Percentiles rank a stretch among this genome's conserved stretches.
Conservation (phyloP, 2,329 filamentous ascomycete species). For the Waltergamsia citrina region DNA sequence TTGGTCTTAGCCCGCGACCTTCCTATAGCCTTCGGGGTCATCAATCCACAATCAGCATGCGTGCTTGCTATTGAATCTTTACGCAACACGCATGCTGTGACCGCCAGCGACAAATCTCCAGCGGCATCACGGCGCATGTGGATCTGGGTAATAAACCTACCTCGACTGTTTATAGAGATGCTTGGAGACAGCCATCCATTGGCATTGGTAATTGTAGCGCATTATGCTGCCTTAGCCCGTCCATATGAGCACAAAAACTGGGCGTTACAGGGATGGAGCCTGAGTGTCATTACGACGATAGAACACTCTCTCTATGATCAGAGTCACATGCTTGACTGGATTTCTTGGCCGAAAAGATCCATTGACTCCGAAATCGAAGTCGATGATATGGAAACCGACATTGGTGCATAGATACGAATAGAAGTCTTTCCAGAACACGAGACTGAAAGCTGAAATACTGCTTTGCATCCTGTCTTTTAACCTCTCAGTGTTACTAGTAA, state of each 20-base stretch:
- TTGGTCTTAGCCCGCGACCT: conserved; percentile 7
- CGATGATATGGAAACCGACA: too few relatives aligned
- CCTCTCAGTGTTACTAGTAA: too few relatives aligned
- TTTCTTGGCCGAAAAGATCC: too few relatives aligned
- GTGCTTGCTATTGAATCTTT: conserved; percentile 9
- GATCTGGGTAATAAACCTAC: conserved; percentile 8
- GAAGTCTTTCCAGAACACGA: too few relatives aligned
- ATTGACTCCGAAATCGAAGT: too few relatives aligned
- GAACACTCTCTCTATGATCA: too few relatives aligned
- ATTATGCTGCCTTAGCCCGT: conserved; percentile 8
- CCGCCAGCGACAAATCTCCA: neutral
- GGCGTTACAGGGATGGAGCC: conserved; percentile 8
- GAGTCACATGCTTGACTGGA: too few relatives aligned
- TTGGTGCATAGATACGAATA: too few relatives aligned
- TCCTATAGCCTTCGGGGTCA: conserved; percentile 2
- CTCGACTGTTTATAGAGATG: conserved; percentile 9
- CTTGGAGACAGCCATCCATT: conserved; percentile 6
- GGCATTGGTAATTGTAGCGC: conserved; percentile 11
- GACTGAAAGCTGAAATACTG: too few relatives aligned
- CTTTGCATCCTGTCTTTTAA: too few relatives aligned
- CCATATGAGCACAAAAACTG: conserved; percentile 4
- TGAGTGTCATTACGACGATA: conserved; percentile 7
- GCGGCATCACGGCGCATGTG: conserved; percentile 5
- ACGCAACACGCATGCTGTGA: conserved; percentile 4
- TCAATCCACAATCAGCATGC: conserved; percentile 5